Evolutionary conservation across 352 stramenopile species (phyloP).

Genomic region (Pythium angustatum): DNA sequence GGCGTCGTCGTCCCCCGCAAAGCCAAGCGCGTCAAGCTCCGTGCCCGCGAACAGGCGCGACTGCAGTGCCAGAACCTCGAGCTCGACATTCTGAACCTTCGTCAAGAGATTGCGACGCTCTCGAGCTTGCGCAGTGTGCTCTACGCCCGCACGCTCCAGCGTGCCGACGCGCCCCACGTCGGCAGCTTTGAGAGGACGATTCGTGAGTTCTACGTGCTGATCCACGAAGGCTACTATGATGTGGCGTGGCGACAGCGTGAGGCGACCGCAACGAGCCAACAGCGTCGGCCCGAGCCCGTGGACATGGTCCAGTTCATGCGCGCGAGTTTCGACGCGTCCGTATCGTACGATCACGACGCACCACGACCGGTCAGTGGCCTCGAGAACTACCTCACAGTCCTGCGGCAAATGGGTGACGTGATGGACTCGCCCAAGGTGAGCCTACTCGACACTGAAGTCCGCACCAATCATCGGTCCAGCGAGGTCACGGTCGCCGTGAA

Average conservation of each 20-base stretch:
- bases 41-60: background rate
- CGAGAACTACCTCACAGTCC: background rate
- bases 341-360: background rate
- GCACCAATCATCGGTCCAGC: background rate
- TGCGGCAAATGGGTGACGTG: background rate
- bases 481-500: background rate
- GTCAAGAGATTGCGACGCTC: constrained; percentile 8
- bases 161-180: background rate
- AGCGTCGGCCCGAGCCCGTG: no score
- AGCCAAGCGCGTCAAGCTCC: background rate
- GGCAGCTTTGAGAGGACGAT: background rate
- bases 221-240: background rate
- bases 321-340: background rate
- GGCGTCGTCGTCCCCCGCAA: background rate
- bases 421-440: constrained; percentile 6
- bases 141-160: background rate
- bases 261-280: no score
- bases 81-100: constrained; percentile 13
- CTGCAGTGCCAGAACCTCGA: constrained; percentile 7
- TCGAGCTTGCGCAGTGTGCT: background rate
- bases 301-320: constrained; percentile 4
- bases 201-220: constrained; percentile 4
- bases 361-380: background rate
- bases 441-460: background rate
- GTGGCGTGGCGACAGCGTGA: background rate